phyloP scores from a whole-genome alignment of 768 basidiomycete genomes.

The Lentinus brumalis region DNA sequence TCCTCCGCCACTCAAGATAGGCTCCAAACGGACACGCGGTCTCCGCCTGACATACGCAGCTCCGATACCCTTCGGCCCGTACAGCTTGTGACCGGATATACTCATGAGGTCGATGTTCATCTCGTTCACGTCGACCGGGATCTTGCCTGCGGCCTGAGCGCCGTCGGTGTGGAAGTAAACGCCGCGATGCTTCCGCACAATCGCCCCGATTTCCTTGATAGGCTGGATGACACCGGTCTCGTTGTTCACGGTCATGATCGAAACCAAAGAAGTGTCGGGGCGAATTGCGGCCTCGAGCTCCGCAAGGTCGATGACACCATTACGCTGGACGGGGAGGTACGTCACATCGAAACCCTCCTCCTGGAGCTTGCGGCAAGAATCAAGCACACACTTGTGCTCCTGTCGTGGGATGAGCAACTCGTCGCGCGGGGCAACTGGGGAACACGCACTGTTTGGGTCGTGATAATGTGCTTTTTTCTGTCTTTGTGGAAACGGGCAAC shows the following conservation, averaged over 20 bases:
- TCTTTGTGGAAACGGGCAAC: slow-evolving; percentile 94
- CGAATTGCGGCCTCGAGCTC: slow-evolving; percentile 86
- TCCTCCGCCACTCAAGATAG: slow-evolving; percentile 93
- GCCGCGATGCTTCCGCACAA: slow-evolving; percentile 84
- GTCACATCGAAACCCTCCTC: slow-evolving; percentile 98
- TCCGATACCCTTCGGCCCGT: slow-evolving; percentile 96
- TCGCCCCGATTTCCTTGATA: slow-evolving; percentile 88
- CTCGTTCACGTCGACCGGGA: slow-evolving; percentile 90
- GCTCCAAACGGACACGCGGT: slow-evolving; percentile 92
- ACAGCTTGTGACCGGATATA: slow-evolving; percentile 96
- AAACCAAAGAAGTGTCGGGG: slow-evolving; percentile 91
- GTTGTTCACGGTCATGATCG: slow-evolving; percentile 99
- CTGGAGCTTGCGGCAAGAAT: slow-evolving; percentile 92
- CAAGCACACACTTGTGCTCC: slow-evolving; percentile 99
- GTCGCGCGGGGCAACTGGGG: neutral
- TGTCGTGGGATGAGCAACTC: slow-evolving; percentile 31
- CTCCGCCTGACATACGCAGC: slow-evolving; percentile 91
- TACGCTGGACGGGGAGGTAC: slow-evolving; percentile 90
- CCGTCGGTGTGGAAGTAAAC: slow-evolving; percentile 97
- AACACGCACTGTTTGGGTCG: slow-evolving; percentile 81
- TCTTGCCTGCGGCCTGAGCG: slow-evolving; percentile 92
- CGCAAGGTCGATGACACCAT: slow-evolving; percentile 79
- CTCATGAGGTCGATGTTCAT: slow-evolving; percentile 96
- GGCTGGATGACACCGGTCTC: slow-evolving; percentile 99
- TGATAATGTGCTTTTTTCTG: slow-evolving; percentile 92